Evolutionary conservation across 768 basidiomycete genomes (phyloP).

Genomic region (Phylloporus sp.): DNA sequence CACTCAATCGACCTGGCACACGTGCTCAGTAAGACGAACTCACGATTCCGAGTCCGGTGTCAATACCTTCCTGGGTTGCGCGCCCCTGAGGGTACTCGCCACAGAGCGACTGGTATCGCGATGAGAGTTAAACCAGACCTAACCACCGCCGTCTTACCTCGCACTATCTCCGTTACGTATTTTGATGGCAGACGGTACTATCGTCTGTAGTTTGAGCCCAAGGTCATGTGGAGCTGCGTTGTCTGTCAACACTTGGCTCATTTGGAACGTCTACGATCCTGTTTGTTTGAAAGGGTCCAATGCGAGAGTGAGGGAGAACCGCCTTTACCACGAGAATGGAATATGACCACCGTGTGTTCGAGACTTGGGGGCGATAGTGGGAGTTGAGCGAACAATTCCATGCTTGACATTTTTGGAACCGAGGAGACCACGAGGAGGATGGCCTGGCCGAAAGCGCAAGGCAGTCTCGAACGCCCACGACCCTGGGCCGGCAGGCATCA

Average conservation of each 20-base stretch:
- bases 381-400: constrained; percentile 1
- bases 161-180: not conserved
- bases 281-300: not conserved
- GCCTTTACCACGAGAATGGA: not conserved
- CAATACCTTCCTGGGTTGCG: constrained; percentile 1
- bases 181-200: constrained; percentile 14
- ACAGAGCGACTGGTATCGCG: not conserved
- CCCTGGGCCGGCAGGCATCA: not conserved
- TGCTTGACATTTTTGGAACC: not conserved
- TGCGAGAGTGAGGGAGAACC: not conserved
- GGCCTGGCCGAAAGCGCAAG: constrained; percentile 1
- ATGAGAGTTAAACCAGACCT: not conserved
- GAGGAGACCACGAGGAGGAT: constrained; percentile 8
- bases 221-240: not conserved
- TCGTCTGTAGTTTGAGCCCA: constrained; percentile 7
- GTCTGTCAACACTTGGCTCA: not conserved
- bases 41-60: constrained; percentile 3
- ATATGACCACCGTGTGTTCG: not conserved
- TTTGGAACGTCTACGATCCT: not conserved
- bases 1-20: not conserved
- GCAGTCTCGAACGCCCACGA: not conserved
- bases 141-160: constrained; percentile 8
- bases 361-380: too few species aligned
- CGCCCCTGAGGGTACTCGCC: constrained; percentile 18
- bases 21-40: not conserved